These are phyloP conservation scores for Chlorella sp. DNA, from an alignment of 139 green algal genomes.

Conservation along the genomic window DNA sequence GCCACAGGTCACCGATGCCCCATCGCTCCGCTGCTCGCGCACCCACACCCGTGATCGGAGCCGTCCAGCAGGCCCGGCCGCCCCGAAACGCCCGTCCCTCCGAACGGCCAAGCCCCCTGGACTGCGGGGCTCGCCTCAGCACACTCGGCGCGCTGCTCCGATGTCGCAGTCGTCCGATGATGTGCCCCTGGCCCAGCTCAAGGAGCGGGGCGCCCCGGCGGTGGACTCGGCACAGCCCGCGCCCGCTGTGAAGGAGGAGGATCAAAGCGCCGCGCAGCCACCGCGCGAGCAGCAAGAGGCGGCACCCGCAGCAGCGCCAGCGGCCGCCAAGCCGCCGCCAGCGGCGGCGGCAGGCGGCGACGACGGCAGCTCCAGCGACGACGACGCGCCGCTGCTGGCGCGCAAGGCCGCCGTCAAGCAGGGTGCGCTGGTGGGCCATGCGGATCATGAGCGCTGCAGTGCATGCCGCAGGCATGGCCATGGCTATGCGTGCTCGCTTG, in stretches of 20 bases:
- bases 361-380: slow-evolving; percentile 15
- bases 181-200: not conserved
- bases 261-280: not conserved
- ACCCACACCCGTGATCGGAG: too few species aligned
- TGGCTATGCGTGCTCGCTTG: too few species aligned
- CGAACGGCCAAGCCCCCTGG: too few species aligned
- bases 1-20: too few species aligned
- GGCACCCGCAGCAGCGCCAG: not conserved
- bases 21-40: too few species aligned
- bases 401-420: not conserved
- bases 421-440: not conserved
- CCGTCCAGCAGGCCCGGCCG: too few species aligned
- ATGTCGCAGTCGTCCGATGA: not conserved
- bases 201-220: too few species aligned
- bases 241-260: not conserved
- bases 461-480: too few species aligned
- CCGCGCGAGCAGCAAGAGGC: not conserved
- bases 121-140: too few species aligned
- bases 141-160: too few species aligned
- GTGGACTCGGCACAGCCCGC: not conserved
- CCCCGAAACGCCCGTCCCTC: too few species aligned
- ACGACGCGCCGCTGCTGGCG: not conserved
- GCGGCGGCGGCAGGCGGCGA: not conserved
- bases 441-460: too few species aligned
- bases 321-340: not conserved